These are phyloP conservation scores for Rhodotorula toruloides DNA, from an alignment of 768 basidiomycete species.

Conservation along the genomic window DNA sequence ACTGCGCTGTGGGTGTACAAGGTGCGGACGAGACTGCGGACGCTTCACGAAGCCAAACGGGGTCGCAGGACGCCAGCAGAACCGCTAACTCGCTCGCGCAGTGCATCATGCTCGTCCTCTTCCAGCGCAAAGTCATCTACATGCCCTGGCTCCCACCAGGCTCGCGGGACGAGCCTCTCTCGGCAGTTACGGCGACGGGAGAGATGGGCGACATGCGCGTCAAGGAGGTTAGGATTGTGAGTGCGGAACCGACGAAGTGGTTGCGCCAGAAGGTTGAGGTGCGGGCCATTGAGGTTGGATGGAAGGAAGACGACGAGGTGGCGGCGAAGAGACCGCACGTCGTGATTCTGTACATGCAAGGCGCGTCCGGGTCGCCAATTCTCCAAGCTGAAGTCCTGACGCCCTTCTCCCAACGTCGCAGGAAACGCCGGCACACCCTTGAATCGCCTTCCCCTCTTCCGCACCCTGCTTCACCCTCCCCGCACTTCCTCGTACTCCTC, in stretches of 20 bases:
- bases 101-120: conserved; percentile 53
- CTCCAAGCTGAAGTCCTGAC: no score
- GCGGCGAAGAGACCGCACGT: conserved; percentile 3
- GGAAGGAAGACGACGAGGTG: not conserved
- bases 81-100: no score
- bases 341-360: conserved; percentile 50
- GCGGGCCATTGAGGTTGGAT: conserved; percentile 43
- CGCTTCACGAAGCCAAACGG: accelerated
- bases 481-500: not conserved
- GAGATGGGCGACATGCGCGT: conserved; percentile 42
- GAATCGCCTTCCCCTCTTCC: conserved; percentile 52
- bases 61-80: no score
- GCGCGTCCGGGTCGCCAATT: conserved; percentile 33
- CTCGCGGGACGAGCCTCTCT: conserved; percentile 48
- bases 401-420: conserved; percentile 17
- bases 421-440: conserved; percentile 57
- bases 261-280: conserved; percentile 35
- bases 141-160: conserved; percentile 53
- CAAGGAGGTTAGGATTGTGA: conserved; percentile 44
- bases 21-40: conserved; percentile 33
- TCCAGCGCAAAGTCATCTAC: conserved; percentile 56
- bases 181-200: conserved; percentile 1
- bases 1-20: conserved; percentile 52
- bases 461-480: conserved; percentile 33
- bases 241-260: conserved; percentile 22